Base-by-base conservation (phyloP, 164 flowering plant species). In the Sextonia rubra region DNA sequence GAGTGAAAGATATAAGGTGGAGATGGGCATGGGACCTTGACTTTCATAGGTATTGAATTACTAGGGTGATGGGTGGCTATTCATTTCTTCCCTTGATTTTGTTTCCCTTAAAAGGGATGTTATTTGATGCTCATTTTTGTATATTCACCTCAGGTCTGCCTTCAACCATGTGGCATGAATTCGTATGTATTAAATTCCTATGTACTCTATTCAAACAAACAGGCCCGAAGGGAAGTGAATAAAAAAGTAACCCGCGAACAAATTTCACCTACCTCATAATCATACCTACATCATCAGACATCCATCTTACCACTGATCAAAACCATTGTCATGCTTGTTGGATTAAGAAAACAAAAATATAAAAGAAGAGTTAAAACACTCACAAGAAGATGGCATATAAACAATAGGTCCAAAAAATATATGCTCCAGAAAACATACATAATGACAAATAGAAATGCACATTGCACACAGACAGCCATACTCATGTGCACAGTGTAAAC, bases 211-310 rank as follows among this genome's bases (percentile, higher is more conserved):
- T 8, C 44, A 37, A 37, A 37, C 44, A 37, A 37, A 37, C 11
- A 37, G 44, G 11, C 44, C 44, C 4, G 44, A 60, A 18, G 25
- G 9, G 1, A 20, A 62, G 24, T 23, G 14, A 64, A 47, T 23
- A 71, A 66, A 74, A 37, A 37, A 37, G 44, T 8, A 7, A 32
- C 5, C 11, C 1, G 6, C 5, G 44, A 37, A 37, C 44, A 37
- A 37, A 37, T 37, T 37, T 63, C 60, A 64, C 80, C 47, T 32
- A 94, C 99, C 99, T 94, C 99, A 75, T 94, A 92, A 80, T 94
- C 99, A 77, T 86, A 94, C 87, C 98, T 94, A 73, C 69, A 76
- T 76, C 66, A 79, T 70, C 82, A 76, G 55, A 65, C 48, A 22
- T 44, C 37, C 60, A 70, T 65, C 72, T 68, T 60, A 73, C 76